Evolutionary conservation across 768 basidiomycete genomes (phyloP).

Genomic region (Rubroboletus satanas): DNA sequence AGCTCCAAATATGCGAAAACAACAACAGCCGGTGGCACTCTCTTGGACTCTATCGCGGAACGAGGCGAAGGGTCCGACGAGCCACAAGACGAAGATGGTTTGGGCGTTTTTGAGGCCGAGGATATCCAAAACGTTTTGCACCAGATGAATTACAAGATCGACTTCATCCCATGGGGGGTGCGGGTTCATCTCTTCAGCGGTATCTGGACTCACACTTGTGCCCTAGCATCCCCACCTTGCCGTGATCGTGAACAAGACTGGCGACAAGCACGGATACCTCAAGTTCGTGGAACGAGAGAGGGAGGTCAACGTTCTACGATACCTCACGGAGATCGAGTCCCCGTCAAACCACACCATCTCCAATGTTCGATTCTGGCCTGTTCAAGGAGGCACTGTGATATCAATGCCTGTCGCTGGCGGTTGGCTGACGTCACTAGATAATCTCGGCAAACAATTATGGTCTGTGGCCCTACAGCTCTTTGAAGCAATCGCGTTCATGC

Average conservation of each 20-base stretch:
- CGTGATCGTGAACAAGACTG: background rate
- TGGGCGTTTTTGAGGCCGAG: background rate
- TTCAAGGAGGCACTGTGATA: background rate
- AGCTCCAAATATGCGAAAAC: background rate
- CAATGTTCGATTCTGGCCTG: background rate
- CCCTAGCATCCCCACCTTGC: constrained; percentile 15
- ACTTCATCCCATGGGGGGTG: background rate
- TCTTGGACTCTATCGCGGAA: background rate
- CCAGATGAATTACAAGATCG: background rate
- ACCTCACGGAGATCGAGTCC: constrained; percentile 5
- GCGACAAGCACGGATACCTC: constrained; percentile 1
- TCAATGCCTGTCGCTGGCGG: too few species aligned
- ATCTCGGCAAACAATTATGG: too few species aligned
- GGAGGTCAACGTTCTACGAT: constrained; percentile 7
- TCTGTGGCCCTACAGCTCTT: too few species aligned
- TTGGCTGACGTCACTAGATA: too few species aligned
- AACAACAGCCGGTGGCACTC: background rate
- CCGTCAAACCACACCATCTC: constrained; percentile 11
- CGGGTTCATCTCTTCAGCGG: background rate
- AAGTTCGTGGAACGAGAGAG: constrained; percentile 4
- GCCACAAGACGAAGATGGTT: background rate
- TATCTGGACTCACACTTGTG: background rate
- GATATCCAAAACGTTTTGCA: background rate
- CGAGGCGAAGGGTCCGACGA: background rate
- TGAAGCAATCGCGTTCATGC: too few species aligned